Evolutionary conservation across 2,329 filamentous ascomycete species (phyloP), one percentile per base, ranked within the genome.

Genomic region (Hypocreales sp.): DNA sequence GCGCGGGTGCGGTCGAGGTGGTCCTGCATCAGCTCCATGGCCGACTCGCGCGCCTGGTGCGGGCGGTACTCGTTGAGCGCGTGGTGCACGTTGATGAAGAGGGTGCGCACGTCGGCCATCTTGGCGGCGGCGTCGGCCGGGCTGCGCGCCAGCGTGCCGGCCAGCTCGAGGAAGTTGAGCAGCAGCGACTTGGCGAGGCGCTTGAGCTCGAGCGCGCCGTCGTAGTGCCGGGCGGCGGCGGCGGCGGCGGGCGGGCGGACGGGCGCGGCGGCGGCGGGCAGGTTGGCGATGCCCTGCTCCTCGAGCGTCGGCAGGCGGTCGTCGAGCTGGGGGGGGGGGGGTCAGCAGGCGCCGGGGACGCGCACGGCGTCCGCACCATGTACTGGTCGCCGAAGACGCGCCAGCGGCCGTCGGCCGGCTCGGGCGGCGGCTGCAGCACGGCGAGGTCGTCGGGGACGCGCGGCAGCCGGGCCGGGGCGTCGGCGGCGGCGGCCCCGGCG

Each of bases 11-110:
- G 65, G 39, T 81, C 73, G 17, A 93, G 56, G 43, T 87, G 79
- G 38, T 79, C 76, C 53, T 93, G 80, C 79, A 94, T 84, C 60
- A 87, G 69, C 38, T 77, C 56, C 18, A 93, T 92, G 31, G 92
- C 60, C 16, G 77, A 84, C 56, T 94, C 86, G 24, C 87, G 61
- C 15, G 86, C 84, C 55, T 95, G 87, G 48, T 94, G 86, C 8
- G 86, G 86, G 18, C 87, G 69, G 54, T 93, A 95, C 50, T 92
- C 77, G 50, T 98, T 98, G 38, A 95, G 72, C 29, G 93, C 66
- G 44, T 92, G 82, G 53, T 94, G 84, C 44, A 92, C 79, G 50
- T 95, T 95, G 50, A 87, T 75, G 36, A 92, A 77, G 16, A 95
- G 58, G 11, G 77, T 84, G 41, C 79, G 67, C 18, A 98, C 55